phyloP scores from a whole-genome alignment of 257 asterid species.

The Fraxinus quadrangulata region DNA sequence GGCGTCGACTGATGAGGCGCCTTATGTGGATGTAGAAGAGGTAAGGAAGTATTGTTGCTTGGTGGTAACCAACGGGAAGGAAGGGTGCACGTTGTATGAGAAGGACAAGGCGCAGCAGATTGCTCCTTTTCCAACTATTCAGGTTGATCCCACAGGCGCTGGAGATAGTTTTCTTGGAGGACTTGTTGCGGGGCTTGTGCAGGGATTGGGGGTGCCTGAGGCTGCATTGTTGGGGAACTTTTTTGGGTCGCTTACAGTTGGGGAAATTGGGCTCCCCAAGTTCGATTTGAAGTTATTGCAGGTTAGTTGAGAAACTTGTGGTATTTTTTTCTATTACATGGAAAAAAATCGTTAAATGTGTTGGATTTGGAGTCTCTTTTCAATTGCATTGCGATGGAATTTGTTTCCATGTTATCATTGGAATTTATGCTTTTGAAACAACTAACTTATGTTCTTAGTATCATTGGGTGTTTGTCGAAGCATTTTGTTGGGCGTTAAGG shows the following conservation, averaged over 20 bases:
- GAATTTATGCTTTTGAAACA: slow-evolving; percentile 1
- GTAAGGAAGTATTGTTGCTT: slow-evolving; percentile 71
- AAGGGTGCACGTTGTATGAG: slow-evolving; percentile 72
- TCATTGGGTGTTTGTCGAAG: not conserved
- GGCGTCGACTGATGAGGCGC: slow-evolving; percentile 87
- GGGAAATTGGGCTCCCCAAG: slow-evolving; percentile 76
- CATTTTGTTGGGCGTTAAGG: not conserved
- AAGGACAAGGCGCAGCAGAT: slow-evolving; percentile 61
- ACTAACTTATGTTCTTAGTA: slow-evolving; percentile 9
- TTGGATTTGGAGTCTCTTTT: not conserved
- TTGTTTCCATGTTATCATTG: slow-evolving; percentile 11
- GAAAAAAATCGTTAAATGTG: not conserved
- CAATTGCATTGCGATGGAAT: not conserved
- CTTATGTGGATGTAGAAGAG: slow-evolving; percentile 65
- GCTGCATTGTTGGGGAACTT: slow-evolving; percentile 92
- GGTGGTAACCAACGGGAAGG: slow-evolving; percentile 86
- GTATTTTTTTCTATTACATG: not conserved
- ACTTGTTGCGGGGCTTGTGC: slow-evolving; percentile 72
- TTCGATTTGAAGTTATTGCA: slow-evolving; percentile 66
- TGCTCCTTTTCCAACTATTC: slow-evolving; percentile 69
- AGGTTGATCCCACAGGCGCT: slow-evolving; percentile 97
- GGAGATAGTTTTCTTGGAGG: slow-evolving; percentile 98
- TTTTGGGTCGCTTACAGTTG: slow-evolving; percentile 87
- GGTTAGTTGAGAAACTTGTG: slow-evolving; percentile 45
- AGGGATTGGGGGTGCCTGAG: slow-evolving; percentile 75